phyloP scores from a whole-genome alignment of 2,329 filamentous ascomycete genomes.

The Tolypocladium sp. region DNA sequence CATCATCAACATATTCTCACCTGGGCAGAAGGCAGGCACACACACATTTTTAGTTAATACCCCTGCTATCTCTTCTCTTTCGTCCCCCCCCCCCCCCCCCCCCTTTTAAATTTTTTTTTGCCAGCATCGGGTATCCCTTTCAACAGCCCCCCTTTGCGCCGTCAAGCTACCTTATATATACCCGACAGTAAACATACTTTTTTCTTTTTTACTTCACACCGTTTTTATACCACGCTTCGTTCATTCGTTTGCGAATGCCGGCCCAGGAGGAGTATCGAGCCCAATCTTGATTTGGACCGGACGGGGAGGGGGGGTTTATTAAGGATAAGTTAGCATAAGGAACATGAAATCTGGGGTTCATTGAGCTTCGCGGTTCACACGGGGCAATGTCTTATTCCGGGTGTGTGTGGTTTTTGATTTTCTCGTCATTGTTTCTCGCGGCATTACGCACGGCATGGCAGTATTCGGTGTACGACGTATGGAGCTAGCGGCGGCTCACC shows the following conservation, averaged over 20 bases:
- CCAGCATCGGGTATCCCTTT: neutral
- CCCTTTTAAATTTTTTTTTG: too few relatives aligned
- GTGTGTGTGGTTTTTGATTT: neutral
- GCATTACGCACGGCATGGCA: neutral
- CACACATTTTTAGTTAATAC: conserved; percentile 5
- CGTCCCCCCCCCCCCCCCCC: conserved; percentile 1
- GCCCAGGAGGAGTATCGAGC: neutral
- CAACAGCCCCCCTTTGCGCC: neutral
- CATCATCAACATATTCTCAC: neutral
- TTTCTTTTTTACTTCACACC: neutral
- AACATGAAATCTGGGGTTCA: neutral
- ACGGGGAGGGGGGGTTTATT: neutral
- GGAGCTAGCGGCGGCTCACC: neutral
- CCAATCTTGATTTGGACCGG: neutral
- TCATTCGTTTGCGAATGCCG: neutral
- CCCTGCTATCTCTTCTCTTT: conserved; percentile 7
- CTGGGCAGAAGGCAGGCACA: neutral
- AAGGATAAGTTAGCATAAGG: neutral
- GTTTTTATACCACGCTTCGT: neutral
- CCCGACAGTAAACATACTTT: neutral
- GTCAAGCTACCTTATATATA: neutral
- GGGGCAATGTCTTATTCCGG: too few relatives aligned
- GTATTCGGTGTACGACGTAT: neutral
- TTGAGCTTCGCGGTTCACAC: neutral
- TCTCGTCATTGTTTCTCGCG: neutral